These are phyloP conservation scores for Ophiostoma perfectum DNA, from an alignment of 2,329 filamentous ascomycete species.

Conservation along the genomic window DNA sequence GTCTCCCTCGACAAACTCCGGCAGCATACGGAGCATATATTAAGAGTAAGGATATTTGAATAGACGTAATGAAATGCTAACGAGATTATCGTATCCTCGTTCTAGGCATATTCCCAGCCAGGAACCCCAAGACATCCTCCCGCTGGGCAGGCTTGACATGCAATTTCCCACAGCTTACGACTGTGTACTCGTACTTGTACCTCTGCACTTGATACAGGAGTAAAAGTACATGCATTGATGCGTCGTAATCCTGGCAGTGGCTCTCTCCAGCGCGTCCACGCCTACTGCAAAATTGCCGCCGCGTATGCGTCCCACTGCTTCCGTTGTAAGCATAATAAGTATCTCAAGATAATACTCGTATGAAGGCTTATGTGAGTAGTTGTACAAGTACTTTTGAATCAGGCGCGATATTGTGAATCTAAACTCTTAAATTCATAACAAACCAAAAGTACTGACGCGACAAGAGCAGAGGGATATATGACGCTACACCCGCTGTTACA, in stretches of 20 bases:
- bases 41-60: not conserved
- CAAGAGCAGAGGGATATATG: not conserved
- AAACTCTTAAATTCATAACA: not conserved
- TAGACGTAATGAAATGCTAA: not conserved
- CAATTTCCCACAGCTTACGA: conserved; percentile 6
- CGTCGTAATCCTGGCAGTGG: not conserved
- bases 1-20: not conserved
- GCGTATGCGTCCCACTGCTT: conserved; percentile 8
- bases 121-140: no score
- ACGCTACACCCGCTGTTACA: not conserved
- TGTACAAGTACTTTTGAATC: not conserved
- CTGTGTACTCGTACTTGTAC: not conserved
- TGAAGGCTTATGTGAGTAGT: no score
- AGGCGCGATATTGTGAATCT: not conserved
- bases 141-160: not conserved
- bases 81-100: no score
- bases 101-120: no score
- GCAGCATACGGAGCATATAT: not conserved
- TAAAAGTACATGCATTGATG: not conserved
- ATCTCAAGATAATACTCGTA: no score
- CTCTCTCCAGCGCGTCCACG: not conserved
- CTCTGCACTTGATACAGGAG: not conserved
- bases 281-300: conserved; percentile 3
- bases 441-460: not conserved
- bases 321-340: no score